A percentile compares a stretch with the other conserved stretches of the same genome.
These are phyloP conservation scores for Starmerella gropengiesseri DNA, from an alignment of 805 yeast genomes.

Conservation along the genomic window DNA sequence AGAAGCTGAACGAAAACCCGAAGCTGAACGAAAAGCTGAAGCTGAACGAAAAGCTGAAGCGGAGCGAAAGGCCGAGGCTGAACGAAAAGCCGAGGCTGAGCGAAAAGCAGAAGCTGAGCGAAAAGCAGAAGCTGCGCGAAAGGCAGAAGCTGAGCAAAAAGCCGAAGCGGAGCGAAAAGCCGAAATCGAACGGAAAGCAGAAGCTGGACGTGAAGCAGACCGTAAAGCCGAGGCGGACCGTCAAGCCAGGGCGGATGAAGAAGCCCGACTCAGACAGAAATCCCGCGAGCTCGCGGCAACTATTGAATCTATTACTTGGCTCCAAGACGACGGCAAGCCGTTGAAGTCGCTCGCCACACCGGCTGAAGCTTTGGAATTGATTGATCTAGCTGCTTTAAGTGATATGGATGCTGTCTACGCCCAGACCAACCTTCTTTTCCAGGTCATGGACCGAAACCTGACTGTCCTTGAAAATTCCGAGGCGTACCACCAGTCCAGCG, in stretches of 20 bases:
- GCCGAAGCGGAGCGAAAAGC: too few relatives aligned
- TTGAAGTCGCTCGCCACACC: background rate
- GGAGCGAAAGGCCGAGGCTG: too few relatives aligned
- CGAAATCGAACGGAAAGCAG: too few relatives aligned
- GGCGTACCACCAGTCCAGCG: background rate
- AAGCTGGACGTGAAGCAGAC: too few relatives aligned
- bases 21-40: constrained; percentile 2
- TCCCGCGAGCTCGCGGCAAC: background rate
- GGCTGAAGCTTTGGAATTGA: background rate
- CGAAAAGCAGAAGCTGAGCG: background rate
- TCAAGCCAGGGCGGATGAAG: constrained; percentile 3
- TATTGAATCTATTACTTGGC: constrained; percentile 3
- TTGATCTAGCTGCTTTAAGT: background rate
- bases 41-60: constrained; percentile 2
- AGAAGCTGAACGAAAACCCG: constrained; percentile 1
- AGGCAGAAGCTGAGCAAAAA: constrained; percentile 1
- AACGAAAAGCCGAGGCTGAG: too few relatives aligned
- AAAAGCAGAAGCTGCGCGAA: constrained; percentile 4
- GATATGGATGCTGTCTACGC: constrained; percentile 19
- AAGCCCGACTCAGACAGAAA: background rate
- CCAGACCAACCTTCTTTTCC: constrained; percentile 19
- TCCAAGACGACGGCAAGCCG: too few relatives aligned
- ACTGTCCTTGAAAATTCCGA: constrained; percentile 5
- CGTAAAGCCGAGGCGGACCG: background rate
- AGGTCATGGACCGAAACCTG: constrained; percentile 21